Conservation (phyloP, 2,329 filamentous ascomycete genomes). For the Botrytis porri region DNA sequence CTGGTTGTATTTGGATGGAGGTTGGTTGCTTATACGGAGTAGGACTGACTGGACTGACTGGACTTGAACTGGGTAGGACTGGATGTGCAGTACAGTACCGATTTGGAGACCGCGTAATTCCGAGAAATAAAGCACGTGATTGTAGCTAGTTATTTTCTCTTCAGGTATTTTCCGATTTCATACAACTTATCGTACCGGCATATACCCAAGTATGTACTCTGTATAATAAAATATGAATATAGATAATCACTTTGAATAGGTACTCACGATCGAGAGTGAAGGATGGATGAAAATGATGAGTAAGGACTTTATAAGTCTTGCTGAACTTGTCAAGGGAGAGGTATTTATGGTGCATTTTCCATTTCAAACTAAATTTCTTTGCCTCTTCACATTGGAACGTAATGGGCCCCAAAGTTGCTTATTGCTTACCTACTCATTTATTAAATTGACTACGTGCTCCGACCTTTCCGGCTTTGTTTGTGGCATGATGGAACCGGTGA, state of each 20-base stretch:
- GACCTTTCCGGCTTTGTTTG: conserved; percentile 12
- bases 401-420: background rate
- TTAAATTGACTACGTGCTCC: conserved; percentile 1
- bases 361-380: background rate
- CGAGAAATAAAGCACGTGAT: background rate
- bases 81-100: background rate
- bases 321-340: background rate
- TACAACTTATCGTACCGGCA: background rate
- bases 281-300: background rate
- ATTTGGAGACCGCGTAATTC: background rate
- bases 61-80: background rate
- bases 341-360: background rate
- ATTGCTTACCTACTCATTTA: conserved; percentile 5
- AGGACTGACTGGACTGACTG: background rate
- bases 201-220: too few relatives aligned
- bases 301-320: conserved; percentile 8
- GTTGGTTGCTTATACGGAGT: background rate
- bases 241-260: background rate
- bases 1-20: background rate
- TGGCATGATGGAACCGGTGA: background rate
- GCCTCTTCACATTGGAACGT: background rate
- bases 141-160: background rate
- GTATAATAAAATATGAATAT: background rate
- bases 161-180: background rate
- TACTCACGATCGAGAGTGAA: background rate